Evolutionary conservation across 2,329 filamentous ascomycete species (phyloP), one percentile per base, ranked within the genome.

Genomic region (Beauveria sp.): DNA sequence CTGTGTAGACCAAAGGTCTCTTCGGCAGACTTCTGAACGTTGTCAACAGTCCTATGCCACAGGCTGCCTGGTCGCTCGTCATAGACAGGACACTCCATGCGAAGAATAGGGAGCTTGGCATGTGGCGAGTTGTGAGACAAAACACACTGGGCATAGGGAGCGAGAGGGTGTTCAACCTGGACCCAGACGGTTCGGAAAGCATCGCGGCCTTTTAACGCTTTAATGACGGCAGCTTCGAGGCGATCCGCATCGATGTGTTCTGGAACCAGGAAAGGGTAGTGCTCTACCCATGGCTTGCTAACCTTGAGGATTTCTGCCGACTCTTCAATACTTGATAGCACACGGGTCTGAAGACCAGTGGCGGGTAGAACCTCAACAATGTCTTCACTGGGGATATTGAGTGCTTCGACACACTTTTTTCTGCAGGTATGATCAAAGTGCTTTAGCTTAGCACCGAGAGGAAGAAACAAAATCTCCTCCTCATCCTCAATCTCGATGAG

Each of bases 111-210:
- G 7, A 61, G 60, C 24, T 60, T 28, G 12, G 50, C 47, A n/a
- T 50, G 60, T 10, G 54, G 48, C 16, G 55, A 55, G 26, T 26
- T 26, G n/a, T 51, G 50, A 12, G 54, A 53, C 3, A 64, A 46
- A 7, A 64, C 59, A n/a, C 61, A 63, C 55, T 63, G 61, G 4
- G 63, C 61, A 34, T 54, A 64, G 2, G 61, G 57, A 2, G 63
- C 61, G 9, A 64, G 53, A n/a, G 63, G 61, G 37, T 64, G 63
- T 20, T 58, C 50, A n/a, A 61, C 51, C 16, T 48, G 58, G 8
- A 63, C 61, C 43, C 61, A 64, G 14, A 64, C 63, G 16, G 63
- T 59, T 28, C 63, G 63, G 50, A 63, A 64, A 14, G 57, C 63
- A 22, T 64, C 63, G 30, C 59, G 56, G 10, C 58, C 51, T 16